A percentile compares a stretch with the other conserved stretches of the same genome.
phyloP scores from a whole-genome alignment of 768 basidiomycete genomes.

The Lentinus brumalis region DNA sequence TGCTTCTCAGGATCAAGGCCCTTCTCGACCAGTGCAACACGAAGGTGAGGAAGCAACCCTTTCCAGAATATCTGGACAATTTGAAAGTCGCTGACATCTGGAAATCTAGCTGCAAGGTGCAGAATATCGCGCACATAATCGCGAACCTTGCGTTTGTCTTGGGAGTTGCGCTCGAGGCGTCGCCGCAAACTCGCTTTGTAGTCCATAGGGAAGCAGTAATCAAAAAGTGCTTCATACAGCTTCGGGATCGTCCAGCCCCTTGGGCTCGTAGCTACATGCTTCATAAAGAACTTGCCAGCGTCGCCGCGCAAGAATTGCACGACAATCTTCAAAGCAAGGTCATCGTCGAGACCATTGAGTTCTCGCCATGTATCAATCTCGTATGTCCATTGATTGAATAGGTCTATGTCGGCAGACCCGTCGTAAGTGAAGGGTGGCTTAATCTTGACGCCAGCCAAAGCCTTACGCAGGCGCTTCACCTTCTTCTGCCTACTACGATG shows the following conservation, averaged over 20 bases:
- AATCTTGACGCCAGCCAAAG: constrained; percentile 18
- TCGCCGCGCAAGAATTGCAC: constrained; percentile 17
- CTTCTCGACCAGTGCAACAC: too few species aligned
- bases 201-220: too few species aligned
- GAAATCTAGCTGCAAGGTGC: too few species aligned
- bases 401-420: constrained; percentile 20
- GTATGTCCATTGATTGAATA: constrained; percentile 16
- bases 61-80: too few species aligned
- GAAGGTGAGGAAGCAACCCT: too few species aligned
- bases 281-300: constrained; percentile 26
- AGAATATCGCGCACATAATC: too few species aligned
- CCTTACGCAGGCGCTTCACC: constrained; percentile 2
- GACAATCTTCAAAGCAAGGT: constrained; percentile 12
- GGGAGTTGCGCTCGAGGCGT: too few species aligned
- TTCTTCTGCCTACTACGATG: not conserved
- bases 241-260: constrained; percentile 16
- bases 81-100: too few species aligned
- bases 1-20: constrained; percentile 8
- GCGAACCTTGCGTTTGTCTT: too few species aligned
- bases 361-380: constrained; percentile 20
- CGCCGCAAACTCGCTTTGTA: too few species aligned
- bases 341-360: constrained; percentile 11
- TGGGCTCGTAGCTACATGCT: constrained; percentile 17
- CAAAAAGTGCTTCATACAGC: constrained; percentile 14
- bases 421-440: constrained; percentile 18